Evolutionary conservation across 2,329 filamentous ascomycete genomes (phyloP).

Genomic region (Trichothecium sympodiale): DNA sequence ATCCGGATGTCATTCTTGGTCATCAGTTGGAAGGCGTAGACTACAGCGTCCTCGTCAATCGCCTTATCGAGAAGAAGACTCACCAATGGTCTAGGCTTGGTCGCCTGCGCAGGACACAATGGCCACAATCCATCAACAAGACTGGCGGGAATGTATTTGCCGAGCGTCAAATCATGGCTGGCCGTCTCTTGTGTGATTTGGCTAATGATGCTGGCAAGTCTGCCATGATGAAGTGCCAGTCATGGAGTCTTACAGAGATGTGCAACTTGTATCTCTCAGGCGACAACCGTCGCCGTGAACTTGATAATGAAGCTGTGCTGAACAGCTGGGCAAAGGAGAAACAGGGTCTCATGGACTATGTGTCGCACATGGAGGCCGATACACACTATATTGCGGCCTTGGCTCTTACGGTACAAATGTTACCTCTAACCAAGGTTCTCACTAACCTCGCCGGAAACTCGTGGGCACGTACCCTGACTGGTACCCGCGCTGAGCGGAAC

Average conservation of each 20-base stretch:
- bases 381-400: constrained; percentile 93
- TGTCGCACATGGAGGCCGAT: constrained; percentile 88
- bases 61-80: constrained; percentile 81
- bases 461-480: constrained; percentile 90
- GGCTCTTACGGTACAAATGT: constrained; percentile 78
- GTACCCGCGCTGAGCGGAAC: constrained; percentile 92
- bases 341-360: constrained; percentile 82
- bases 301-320: constrained; percentile 80
- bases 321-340: constrained; percentile 71
- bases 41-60: constrained; percentile 79
- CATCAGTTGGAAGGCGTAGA: constrained; percentile 97
- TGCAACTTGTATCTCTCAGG: constrained; percentile 76
- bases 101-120: constrained; percentile 68
- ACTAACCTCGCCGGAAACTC: constrained; percentile 97
- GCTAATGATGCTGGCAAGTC: constrained; percentile 97
- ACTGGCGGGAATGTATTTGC: constrained; percentile 84
- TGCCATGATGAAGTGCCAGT: constrained; percentile 92
- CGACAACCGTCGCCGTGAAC: constrained; percentile 62
- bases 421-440: constrained; percentile 86
- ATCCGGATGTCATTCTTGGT: constrained; percentile 88
- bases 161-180: constrained; percentile 80
- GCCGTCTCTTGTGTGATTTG: constrained; percentile 83
- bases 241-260: constrained; percentile 98
- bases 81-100: constrained; percentile 93
- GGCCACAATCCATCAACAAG: constrained; percentile 80